Evolutionary conservation across 345 rosid genomes (phyloP), one percentile per base, ranked within the genome.

Genomic region (Arabidopsis arenosa): DNA sequence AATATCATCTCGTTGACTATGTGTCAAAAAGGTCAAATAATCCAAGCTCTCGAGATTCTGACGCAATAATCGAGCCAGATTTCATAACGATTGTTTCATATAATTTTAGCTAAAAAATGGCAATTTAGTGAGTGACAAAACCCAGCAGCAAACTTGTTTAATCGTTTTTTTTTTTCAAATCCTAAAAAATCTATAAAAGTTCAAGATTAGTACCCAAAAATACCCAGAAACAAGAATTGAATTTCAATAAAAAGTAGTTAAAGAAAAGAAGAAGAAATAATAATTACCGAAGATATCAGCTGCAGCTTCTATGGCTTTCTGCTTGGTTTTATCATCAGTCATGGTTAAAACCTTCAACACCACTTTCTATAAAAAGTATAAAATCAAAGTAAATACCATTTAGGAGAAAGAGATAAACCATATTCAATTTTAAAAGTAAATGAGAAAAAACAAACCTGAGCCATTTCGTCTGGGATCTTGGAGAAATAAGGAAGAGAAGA

Each of bases 291-390:
- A 89, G 45, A 90, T 90, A 80, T 92, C 95, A 72, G 97, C 96
- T 57, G 93, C 92, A 62, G 95, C 97, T 82, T 85, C 93, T 4
- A 94, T 86, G 60, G 97, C 96, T 75, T 92, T 92, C 83, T 90
- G 95, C 84, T 90, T 94, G 5, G 96, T 89, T 74, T 84, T 94
- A 0, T 90, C 97, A 68, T 94, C 96, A 7, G 95, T 90, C 96
- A 94, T 94, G 76, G 96, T 92, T 80, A 90, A 66, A 32, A 94
- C 87, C 88, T 88, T 94, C 61, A 94, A 44, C 57, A 94, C 90
- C 78, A 90, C 83, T 81, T 94, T 94, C 92, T 85, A 86, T 3
- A n/a, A 58, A 3, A 26, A 33, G 2, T 40, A 40, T 7, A 33
- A 39, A 37, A 59, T 1, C 44, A 14, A 44, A 30, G 2, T 9